A percentile compares a stretch with the other conserved stretches of the same genome.
These are phyloP conservation scores for Mycotypha africana DNA, from an alignment of 371 early-diverging fungal species.

Conservation along the genomic window DNA sequence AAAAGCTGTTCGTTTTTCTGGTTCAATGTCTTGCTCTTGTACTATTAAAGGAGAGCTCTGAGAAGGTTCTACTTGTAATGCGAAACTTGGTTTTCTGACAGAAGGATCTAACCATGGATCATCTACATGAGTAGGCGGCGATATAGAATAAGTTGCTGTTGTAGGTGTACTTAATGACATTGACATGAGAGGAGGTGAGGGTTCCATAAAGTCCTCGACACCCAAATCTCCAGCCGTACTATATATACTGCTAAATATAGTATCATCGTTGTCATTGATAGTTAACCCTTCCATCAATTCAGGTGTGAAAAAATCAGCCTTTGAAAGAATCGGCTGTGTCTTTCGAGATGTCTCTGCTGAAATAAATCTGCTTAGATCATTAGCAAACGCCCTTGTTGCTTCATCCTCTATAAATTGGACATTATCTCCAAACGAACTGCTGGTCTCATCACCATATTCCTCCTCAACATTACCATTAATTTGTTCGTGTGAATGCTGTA, in stretches of 20 bases:
- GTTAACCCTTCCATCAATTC: constrained; percentile 8
- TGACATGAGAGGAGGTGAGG: not conserved
- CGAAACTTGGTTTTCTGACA: not conserved
- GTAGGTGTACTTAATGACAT: constrained; percentile 17
- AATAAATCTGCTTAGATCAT: constrained; percentile 23
- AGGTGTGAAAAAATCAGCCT: not conserved
- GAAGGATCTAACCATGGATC: constrained; percentile 10
- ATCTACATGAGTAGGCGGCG: constrained; percentile 6
- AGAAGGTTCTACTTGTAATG: constrained; percentile 1
- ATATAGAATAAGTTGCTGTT: not conserved
- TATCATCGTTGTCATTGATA: not conserved
- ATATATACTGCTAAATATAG: not conserved
- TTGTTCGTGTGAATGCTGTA: no score
- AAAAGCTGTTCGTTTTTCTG: constrained; percentile 35
- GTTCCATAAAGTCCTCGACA: no score
- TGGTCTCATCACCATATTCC: constrained; percentile 13
- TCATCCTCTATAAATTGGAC: constrained; percentile 35
- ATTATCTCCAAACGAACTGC: no score
- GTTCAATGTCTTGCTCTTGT: constrained; percentile 24
- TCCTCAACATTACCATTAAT: constrained; percentile 2
- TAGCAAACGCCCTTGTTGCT: constrained; percentile 40
- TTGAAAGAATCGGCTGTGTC: not conserved
- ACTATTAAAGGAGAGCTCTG: constrained; percentile 9
- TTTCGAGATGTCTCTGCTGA: constrained; percentile 6
- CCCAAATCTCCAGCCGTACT: not conserved